Evolutionary conservation across 176 grass and related monocot species (phyloP), one percentile per base, ranked within the genome.

Genomic region (Raddia guianensis): DNA sequence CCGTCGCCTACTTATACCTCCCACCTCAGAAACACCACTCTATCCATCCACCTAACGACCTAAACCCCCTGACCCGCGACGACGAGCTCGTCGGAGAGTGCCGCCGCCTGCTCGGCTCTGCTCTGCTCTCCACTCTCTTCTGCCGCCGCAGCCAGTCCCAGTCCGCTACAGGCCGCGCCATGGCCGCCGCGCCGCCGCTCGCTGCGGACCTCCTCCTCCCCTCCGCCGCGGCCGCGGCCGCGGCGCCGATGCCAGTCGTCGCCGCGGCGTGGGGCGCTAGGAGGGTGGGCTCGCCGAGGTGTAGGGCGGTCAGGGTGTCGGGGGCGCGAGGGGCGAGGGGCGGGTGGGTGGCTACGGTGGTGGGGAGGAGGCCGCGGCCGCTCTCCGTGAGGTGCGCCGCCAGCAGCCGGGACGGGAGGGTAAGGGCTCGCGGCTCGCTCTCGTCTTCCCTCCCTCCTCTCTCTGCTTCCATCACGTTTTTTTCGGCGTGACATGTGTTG

Each of bases 351-450:
- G 66, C 50, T 77, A 70, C 90, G 46, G 73, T 93, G 54, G 80
- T 77, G 48, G 60, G 76, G 60, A 79, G 37, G 44, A 16, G 32
- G 15, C 63, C 21, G 1, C 78, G 83, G 50, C 40, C 73, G 43
- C 66, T 82, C n/a, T 77, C 78, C 66, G 78, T 89, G 1, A 57
- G 83, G 78, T 89, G 87, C 78, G 46, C 8, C 50, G 87, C 83
- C 72, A 89, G 78, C 78, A 86, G 62, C 69, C 32, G 86, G 5
- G 86, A 89, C 44, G 87, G 87, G 8, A 89, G 78, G 83, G 87
- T 89, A 72, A 33, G 55, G 70, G 18, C 8, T 40, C 37, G 37
- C 37, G 70, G 18, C 8, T 40, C 37, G 37, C 37, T 60, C 13
- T 1, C 10, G 9, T 43, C 34, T 40, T 78, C 8, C 34, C 7